Conservation (phyloP, 2,329 filamentous ascomycete genomes). For the Dactylellina cionopaga region DNA sequence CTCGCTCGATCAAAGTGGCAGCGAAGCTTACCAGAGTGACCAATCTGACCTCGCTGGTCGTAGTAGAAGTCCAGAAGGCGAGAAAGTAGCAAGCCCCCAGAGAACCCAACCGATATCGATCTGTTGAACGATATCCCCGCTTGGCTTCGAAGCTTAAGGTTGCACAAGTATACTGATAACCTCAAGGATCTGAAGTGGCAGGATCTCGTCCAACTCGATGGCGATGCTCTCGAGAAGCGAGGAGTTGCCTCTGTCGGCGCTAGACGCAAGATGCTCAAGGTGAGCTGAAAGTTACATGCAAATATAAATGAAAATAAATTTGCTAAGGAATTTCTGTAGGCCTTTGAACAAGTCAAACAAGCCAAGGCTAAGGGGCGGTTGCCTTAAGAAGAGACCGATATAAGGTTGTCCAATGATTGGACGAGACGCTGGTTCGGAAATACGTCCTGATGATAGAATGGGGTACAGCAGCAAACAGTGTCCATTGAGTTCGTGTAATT, state of each 20-base stretch:
- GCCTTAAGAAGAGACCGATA: background rate
- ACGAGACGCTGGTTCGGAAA: too few species aligned
- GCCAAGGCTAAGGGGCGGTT: constrained; percentile 79
- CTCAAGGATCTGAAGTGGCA: constrained; percentile 97
- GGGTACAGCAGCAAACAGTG: too few species aligned
- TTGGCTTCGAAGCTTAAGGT: constrained; percentile 90
- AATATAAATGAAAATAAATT: constrained; percentile 59
- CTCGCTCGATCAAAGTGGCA: constrained; percentile 61
- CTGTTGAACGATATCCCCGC: constrained; percentile 93
- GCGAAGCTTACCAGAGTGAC: constrained; percentile 91
- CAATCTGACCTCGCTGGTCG: constrained; percentile 85
- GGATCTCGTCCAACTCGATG: constrained; percentile 88
- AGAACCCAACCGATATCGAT: constrained; percentile 91
- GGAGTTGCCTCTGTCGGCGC: constrained; percentile 96
- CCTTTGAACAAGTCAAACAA: constrained; percentile 94
- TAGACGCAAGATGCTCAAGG: constrained; percentile 97
- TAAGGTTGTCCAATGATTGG: too few species aligned
- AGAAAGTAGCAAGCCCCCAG: constrained; percentile 95
- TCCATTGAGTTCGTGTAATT: too few species aligned
- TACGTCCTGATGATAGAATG: too few species aligned
- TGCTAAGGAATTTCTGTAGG: constrained; percentile 62
- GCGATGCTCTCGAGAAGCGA: constrained; percentile 88
- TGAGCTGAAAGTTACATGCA: constrained; percentile 59
- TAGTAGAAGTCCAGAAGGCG: constrained; percentile 91
- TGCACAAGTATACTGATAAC: constrained; percentile 99